phyloP scores from a whole-genome alignment of 2,329 filamentous ascomycete species.

The Coleophoma eucalyptorum region DNA sequence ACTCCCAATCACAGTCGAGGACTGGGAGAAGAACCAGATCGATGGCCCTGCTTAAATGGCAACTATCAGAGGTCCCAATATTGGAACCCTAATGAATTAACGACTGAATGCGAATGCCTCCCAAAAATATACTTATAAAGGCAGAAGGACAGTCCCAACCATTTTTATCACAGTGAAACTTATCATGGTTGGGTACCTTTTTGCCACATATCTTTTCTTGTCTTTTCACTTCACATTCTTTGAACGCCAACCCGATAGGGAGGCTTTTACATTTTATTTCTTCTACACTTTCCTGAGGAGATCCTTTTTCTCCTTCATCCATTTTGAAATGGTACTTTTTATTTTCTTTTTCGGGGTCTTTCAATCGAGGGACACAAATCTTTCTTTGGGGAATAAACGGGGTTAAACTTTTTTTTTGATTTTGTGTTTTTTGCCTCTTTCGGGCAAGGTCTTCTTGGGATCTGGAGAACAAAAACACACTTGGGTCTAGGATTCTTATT shows the following conservation, averaged over 20 bases:
- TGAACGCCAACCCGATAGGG: background rate
- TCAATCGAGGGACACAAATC: background rate
- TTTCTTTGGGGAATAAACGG: too few species aligned
- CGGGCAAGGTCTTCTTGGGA: too few species aligned
- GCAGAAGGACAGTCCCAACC: background rate
- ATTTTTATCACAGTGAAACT: background rate
- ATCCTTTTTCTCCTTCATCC: background rate
- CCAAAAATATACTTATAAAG: background rate
- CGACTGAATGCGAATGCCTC: too few species aligned
- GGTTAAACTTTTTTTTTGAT: too few species aligned
- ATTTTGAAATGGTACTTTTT: background rate
- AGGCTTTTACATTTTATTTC: background rate
- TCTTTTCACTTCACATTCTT: background rate
- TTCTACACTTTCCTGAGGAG: background rate
- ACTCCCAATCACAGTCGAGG: constrained; percentile 39
- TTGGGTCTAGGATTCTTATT: too few species aligned
- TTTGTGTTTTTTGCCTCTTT: too few species aligned
- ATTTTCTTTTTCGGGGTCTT: background rate
- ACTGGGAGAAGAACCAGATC: constrained; percentile 8
- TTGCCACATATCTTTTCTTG: background rate
- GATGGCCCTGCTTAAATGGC: constrained; percentile 9
- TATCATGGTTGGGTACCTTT: background rate
- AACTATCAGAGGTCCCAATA: too few species aligned
- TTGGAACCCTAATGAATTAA: too few species aligned
- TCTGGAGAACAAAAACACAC: too few species aligned